These are phyloP conservation scores for Spirogloea muscicola DNA, from an alignment of 139 green algal genomes.

Conservation along the genomic window DNA sequence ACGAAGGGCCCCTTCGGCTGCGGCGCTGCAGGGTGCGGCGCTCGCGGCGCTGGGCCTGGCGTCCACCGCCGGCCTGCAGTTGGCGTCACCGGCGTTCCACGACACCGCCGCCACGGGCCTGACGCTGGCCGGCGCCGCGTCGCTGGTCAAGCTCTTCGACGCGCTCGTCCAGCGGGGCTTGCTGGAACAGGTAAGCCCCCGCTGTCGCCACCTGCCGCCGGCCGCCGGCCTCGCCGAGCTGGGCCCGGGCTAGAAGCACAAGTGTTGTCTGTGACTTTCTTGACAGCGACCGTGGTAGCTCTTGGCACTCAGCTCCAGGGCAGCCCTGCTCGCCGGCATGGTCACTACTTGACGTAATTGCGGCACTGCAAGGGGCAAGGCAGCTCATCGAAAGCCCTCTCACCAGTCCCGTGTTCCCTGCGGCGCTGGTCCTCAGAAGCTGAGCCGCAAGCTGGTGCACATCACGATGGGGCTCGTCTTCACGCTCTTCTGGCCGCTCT, in stretches of 20 bases:
- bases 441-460: slow-evolving; percentile 91
- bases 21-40: no score
- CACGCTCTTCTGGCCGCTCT: slow-evolving; percentile 79
- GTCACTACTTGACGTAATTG: not conserved
- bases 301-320: not conserved
- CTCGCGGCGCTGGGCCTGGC: no score
- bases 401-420: not conserved
- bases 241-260: not conserved
- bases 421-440: slow-evolving; percentile 58
- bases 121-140: not conserved
- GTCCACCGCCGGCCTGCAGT: no score
- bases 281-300: not conserved
- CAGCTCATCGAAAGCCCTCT: not conserved
- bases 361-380: not conserved
- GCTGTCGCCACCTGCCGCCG: no score
- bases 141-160: slow-evolving; percentile 40
- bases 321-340: not conserved
- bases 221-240: no score
- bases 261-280: not conserved
- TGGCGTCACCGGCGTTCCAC: no score
- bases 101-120: slow-evolving; percentile 5
- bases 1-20: no score
- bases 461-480: slow-evolving; percentile 80
- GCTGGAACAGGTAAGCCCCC: slow-evolving; percentile 30
- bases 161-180: slow-evolving; percentile 6